These are phyloP conservation scores for Leccinellum luteum DNA, from an alignment of 768 basidiomycete genomes.

Conservation along the genomic window DNA sequence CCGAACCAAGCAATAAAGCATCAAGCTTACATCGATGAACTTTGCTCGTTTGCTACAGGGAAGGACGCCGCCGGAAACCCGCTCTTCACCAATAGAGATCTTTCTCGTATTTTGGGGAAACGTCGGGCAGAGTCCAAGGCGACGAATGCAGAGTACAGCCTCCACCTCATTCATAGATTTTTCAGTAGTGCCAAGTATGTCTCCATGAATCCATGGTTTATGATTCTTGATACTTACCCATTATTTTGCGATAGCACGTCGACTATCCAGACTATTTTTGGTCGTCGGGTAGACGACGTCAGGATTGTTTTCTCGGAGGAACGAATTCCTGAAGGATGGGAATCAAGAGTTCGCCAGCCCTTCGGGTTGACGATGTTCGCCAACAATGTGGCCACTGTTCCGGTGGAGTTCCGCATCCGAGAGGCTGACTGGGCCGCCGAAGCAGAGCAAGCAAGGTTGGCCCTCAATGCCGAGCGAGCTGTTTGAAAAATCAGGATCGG, in stretches of 20 bases:
- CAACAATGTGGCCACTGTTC: slow-evolving; percentile 42
- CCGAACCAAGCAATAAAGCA: slow-evolving; percentile 55
- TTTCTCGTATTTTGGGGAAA: slow-evolving; percentile 54
- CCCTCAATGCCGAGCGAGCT: background rate
- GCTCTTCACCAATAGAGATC: slow-evolving; percentile 55
- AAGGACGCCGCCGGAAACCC: slow-evolving; percentile 46
- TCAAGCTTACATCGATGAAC: slow-evolving; percentile 48
- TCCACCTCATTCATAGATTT: slow-evolving; percentile 49
- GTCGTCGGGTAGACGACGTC: slow-evolving; percentile 57
- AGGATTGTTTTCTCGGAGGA: slow-evolving; percentile 61
- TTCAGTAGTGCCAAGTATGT: slow-evolving; percentile 70
- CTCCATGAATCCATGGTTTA: background rate
- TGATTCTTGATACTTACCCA: background rate
- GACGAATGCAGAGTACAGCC: slow-evolving; percentile 54
- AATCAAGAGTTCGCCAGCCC: slow-evolving; percentile 51
- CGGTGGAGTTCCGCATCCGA: slow-evolving; percentile 12
- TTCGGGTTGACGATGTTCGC: slow-evolving; percentile 57
- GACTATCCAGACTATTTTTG: slow-evolving; percentile 62
- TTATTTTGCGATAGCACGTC: slow-evolving; percentile 44
- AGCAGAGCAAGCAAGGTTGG: background rate
- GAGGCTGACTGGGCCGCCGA: slow-evolving; percentile 16
- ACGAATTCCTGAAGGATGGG: slow-evolving; percentile 69
- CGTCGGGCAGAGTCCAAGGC: slow-evolving; percentile 56
- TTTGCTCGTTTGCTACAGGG: slow-evolving; percentile 58
- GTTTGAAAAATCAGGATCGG: too few species aligned